phyloP scores from a whole-genome alignment of 495 filamentous ascomycete genomes.

The Friedmanniomyces endolithicus region DNA sequence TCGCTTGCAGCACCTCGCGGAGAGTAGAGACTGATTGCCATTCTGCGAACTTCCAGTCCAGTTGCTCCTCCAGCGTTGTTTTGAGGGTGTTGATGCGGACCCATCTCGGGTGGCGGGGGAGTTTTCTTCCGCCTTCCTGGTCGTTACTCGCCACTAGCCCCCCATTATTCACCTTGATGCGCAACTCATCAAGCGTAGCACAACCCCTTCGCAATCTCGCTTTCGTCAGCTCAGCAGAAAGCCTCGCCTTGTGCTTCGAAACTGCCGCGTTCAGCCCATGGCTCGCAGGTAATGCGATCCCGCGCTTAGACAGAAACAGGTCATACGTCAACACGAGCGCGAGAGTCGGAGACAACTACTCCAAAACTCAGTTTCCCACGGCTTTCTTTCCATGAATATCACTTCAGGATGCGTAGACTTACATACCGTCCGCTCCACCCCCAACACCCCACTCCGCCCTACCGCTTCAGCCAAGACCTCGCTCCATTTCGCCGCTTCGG shows the following conservation, averaged over 20 bases:
- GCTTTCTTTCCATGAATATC: not conserved
- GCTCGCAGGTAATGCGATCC: conserved; percentile 60
- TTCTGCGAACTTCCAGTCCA: conserved; percentile 52
- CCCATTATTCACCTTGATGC: conserved; percentile 38
- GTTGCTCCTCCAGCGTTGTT: conserved; percentile 52
- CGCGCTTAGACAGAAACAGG: conserved; percentile 62
- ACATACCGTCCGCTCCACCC: conserved; percentile 66
- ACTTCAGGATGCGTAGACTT: conserved; percentile 14
- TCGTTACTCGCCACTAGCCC: not conserved
- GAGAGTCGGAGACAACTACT: conserved; percentile 65
- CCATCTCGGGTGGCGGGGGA: conserved; percentile 62
- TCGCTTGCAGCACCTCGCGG: conserved; percentile 28
- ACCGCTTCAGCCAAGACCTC: conserved; percentile 72
- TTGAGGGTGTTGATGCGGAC: conserved; percentile 74
- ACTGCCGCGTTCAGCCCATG: conserved; percentile 67
- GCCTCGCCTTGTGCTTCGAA: conserved; percentile 65
- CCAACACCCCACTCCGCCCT: conserved; percentile 23
- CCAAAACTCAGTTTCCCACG: conserved; percentile 23
- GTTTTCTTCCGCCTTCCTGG: not conserved
- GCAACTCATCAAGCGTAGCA: conserved; percentile 49
- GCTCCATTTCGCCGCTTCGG: conserved; percentile 85
- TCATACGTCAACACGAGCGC: conserved; percentile 79
- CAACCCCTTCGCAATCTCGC: conserved; percentile 60
- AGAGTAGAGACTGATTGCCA: conserved; percentile 43
- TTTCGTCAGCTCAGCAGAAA: conserved; percentile 70